phyloP scores from a whole-genome alignment of 2,329 filamentous ascomycete genomes.

The Aspergillus clavatus region DNA sequence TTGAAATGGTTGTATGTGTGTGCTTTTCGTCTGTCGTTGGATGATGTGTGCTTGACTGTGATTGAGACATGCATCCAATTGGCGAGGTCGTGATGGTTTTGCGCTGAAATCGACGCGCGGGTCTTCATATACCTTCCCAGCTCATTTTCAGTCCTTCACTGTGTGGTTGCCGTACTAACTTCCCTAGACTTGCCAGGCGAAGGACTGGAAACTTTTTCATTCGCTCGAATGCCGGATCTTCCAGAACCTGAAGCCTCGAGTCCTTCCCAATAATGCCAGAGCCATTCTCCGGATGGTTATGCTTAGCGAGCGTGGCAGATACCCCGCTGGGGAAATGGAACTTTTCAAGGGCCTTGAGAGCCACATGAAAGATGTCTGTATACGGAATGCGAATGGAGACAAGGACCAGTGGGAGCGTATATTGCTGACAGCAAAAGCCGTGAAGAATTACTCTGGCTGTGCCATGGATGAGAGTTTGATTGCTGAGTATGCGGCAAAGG shows the following conservation, averaged over 20 bases:
- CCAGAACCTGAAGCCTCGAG: constrained; percentile 39
- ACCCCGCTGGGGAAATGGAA: constrained; percentile 36
- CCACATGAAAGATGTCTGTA: constrained; percentile 48
- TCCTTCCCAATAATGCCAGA: constrained; percentile 53
- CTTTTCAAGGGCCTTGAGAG: constrained; percentile 43
- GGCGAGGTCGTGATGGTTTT: too few relatives aligned
- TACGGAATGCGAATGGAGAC: constrained; percentile 32
- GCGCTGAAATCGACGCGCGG: too few relatives aligned
- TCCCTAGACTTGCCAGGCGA: constrained; percentile 52
- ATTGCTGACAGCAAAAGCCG: constrained; percentile 50
- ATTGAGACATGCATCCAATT: too few relatives aligned
- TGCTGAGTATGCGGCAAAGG: constrained; percentile 45
- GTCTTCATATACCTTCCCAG: background rate
- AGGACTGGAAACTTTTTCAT: constrained; percentile 56
- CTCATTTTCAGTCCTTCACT: background rate
- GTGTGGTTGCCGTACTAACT: constrained; percentile 1
- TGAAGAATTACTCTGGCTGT: constrained; percentile 49
- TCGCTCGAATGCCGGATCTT: constrained; percentile 56
- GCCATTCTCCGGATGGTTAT: constrained; percentile 52
- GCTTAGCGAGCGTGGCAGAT: constrained; percentile 36
- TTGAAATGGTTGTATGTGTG: constrained; percentile 4
- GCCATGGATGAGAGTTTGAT: constrained; percentile 41
- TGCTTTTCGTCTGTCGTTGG: background rate
- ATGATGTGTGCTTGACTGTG: background rate
- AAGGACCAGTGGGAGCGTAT: constrained; percentile 48